A percentile compares a stretch with the other conserved stretches of the same genome.
Evolutionary conservation across 2,329 filamentous ascomycete genomes (phyloP).

Genomic region (Mycocentrospora acerina): DNA sequence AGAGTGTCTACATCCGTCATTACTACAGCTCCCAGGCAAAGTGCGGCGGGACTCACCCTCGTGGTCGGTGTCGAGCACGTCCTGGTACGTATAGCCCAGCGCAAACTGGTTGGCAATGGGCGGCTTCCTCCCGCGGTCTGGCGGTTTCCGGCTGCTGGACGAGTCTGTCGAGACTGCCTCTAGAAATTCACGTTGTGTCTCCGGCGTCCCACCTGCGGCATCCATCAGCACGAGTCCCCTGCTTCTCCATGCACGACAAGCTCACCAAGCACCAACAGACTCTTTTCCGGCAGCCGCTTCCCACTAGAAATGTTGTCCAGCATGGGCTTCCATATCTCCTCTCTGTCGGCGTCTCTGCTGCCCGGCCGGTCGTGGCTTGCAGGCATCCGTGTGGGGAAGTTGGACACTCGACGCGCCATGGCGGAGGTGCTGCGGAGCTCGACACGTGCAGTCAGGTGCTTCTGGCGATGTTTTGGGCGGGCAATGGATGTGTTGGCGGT

Average conservation of each 20-base stretch:
- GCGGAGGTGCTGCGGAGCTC: slow-evolving; percentile 30
- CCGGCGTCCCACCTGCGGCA: slow-evolving; percentile 70
- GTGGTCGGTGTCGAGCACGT: slow-evolving; percentile 90
- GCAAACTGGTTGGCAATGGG: slow-evolving; percentile 91
- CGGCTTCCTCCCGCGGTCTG: slow-evolving; percentile 58
- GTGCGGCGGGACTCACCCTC: slow-evolving; percentile 63
- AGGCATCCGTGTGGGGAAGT: slow-evolving; percentile 30
- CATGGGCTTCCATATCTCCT: slow-evolving; percentile 94
- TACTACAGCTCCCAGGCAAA: background rate
- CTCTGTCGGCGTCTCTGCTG: slow-evolving; percentile 68
- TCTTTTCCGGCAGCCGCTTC: slow-evolving; percentile 89
- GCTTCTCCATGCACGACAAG: slow-evolving; percentile 7
- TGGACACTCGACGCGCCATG: slow-evolving; percentile 32
- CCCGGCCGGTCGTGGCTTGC: slow-evolving; percentile 35
- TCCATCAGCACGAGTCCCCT: slow-evolving; percentile 21
- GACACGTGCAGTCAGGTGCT: slow-evolving; percentile 5
- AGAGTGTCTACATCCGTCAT: slow-evolving; percentile 67
- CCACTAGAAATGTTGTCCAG: slow-evolving; percentile 86
- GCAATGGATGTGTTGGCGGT: background rate
- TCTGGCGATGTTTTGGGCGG: background rate
- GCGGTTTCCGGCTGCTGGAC: slow-evolving; percentile 51
- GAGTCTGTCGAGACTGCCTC: slow-evolving; percentile 50
- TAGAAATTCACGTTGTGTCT: slow-evolving; percentile 82
- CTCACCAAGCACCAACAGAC: slow-evolving; percentile 79
- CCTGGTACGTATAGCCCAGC: slow-evolving; percentile 91